These are phyloP conservation scores for Diutina sp. DNA, from an alignment of 1,139 yeast species.

Conservation along the genomic window DNA sequence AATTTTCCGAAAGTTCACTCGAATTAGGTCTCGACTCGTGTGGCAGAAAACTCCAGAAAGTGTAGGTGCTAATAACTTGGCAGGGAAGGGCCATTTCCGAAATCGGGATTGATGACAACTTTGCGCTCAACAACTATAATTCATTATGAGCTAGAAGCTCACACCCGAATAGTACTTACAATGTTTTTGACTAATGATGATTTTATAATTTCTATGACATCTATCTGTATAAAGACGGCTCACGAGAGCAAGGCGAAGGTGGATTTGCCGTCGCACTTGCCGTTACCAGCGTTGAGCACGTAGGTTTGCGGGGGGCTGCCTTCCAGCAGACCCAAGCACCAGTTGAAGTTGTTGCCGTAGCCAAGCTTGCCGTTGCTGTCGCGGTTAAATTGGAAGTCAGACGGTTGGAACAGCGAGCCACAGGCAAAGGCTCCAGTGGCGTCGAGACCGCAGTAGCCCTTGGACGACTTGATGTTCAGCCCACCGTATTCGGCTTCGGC, in stretches of 20 bases:
- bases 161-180: too few relatives aligned
- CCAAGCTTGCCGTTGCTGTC: constrained; percentile 29
- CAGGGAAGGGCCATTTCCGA: too few relatives aligned
- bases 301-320: constrained; percentile 2
- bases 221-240: neutral
- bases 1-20: too few relatives aligned
- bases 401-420: constrained; percentile 28
- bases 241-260: neutral
- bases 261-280: neutral
- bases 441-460: constrained; percentile 60
- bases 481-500: constrained; percentile 56
- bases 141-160: too few relatives aligned
- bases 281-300: neutral
- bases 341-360: constrained; percentile 50
- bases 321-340: constrained; percentile 31
- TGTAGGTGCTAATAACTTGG: too few relatives aligned
- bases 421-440: constrained; percentile 20
- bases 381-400: constrained; percentile 32
- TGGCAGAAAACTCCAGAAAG: too few relatives aligned
- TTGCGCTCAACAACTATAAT: too few relatives aligned
- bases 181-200: too few relatives aligned
- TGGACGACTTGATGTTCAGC: constrained; percentile 49
- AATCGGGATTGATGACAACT: too few relatives aligned
- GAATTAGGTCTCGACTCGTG: too few relatives aligned
- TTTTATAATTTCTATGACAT: neutral